A percentile compares a stretch with the other conserved stretches of the same genome.
phyloP scores from a whole-genome alignment of 2,329 filamentous ascomycete genomes.

The Didymellaceae sp. region DNA sequence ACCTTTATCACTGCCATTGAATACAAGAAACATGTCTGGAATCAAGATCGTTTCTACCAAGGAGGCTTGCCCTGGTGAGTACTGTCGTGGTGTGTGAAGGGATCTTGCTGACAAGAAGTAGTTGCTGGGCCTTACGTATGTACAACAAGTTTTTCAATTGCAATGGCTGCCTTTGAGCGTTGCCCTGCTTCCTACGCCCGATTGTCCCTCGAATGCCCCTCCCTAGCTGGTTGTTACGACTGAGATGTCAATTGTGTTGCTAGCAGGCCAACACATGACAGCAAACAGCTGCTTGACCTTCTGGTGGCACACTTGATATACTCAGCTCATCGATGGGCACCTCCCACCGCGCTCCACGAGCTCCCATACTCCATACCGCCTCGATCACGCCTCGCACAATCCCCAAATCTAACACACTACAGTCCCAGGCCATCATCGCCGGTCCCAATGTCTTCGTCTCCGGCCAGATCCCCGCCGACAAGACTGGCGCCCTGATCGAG shows the following conservation, averaged over 20 bases:
- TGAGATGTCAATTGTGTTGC: no score
- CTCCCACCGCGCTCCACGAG: background rate
- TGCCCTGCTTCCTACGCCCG: background rate
- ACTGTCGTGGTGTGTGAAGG: background rate
- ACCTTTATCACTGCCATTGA: background rate
- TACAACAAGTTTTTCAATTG: conserved; percentile 13
- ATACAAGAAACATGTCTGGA: conserved; percentile 48
- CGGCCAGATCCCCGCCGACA: conserved; percentile 77
- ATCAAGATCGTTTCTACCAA: conserved; percentile 53
- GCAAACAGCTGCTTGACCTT: no score
- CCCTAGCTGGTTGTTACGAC: background rate
- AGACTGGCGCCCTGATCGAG: conserved; percentile 64
- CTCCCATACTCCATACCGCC: background rate
- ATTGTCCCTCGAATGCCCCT: background rate
- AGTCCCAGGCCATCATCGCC: conserved; percentile 69
- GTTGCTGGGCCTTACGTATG: conserved; percentile 54
- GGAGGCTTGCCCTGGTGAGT: conserved; percentile 53
- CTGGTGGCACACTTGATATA: no score
- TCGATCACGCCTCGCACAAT: background rate
- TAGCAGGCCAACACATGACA: no score
- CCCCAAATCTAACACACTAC: background rate
- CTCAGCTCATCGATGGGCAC: no score
- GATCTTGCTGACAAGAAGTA: conserved; percentile 28
- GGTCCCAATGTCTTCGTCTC: conserved; percentile 74
- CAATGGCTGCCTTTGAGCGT: no score